phyloP scores from a whole-genome alignment of 345 rosid species.

The Syzygium jambos region DNA sequence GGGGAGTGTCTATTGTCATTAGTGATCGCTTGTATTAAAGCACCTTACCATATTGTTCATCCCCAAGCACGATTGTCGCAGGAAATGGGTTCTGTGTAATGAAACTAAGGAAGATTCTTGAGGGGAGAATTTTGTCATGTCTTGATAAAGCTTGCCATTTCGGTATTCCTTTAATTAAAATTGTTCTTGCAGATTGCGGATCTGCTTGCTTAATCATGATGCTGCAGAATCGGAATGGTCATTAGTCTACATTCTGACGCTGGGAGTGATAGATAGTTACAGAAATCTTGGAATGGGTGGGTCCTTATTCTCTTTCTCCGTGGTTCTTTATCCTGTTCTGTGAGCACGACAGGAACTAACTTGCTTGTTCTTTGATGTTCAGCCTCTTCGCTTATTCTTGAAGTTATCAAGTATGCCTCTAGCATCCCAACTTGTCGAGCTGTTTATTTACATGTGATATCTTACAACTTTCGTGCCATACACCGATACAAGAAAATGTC shows the following conservation, averaged over 20 bases:
- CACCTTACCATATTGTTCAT: neutral
- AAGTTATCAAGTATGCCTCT: constrained; percentile 68
- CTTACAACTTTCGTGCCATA: constrained; percentile 84
- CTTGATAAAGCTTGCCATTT: neutral
- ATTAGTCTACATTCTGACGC: constrained; percentile 72
- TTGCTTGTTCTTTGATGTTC: constrained; percentile 6
- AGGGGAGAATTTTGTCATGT: neutral
- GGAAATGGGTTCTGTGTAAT: neutral
- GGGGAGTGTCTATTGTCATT: constrained; percentile 25
- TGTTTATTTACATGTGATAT: constrained; percentile 83
- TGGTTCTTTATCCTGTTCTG: neutral
- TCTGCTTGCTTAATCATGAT: constrained; percentile 60
- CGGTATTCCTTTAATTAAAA: neutral
- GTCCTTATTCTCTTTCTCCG: neutral
- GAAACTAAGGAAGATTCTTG: neutral
- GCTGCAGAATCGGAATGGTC: constrained; percentile 61
- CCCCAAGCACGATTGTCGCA: neutral
- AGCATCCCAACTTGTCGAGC: constrained; percentile 59
- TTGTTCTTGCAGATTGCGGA: constrained; percentile 59
- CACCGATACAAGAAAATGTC: constrained; percentile 76
- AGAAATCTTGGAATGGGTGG: constrained; percentile 80
- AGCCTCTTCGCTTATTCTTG: constrained; percentile 65
- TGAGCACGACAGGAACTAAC: neutral
- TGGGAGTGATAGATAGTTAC: constrained; percentile 71
- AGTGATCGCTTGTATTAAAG: neutral